Evolutionary conservation across 306 rosid species (phyloP).

Genomic region (Elaeagnus macrophylla): DNA sequence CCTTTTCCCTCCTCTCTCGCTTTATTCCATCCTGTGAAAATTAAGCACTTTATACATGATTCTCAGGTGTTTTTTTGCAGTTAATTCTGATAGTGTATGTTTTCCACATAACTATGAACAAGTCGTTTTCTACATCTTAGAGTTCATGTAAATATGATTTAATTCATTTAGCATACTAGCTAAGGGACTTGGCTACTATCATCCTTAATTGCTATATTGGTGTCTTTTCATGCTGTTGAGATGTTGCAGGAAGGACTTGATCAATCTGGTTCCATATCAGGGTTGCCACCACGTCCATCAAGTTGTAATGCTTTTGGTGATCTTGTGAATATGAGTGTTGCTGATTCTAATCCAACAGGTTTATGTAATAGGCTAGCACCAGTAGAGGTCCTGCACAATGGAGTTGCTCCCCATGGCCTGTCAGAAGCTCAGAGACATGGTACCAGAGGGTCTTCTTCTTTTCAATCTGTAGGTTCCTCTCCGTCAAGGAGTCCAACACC

Average conservation of each 20-base stretch:
- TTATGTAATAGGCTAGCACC: slow-evolving; percentile 39
- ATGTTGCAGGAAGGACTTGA: slow-evolving; percentile 68
- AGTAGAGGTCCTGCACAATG: slow-evolving; percentile 47
- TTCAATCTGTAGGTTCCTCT: slow-evolving; percentile 51
- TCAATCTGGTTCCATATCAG: slow-evolving; percentile 49
- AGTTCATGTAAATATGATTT: slow-evolving; percentile 9
- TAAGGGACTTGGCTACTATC: neutral
- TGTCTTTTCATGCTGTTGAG: slow-evolving; percentile 16
- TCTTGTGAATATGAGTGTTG: slow-evolving; percentile 32
- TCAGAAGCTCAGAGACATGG: slow-evolving; percentile 55
- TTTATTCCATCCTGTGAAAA: no score
- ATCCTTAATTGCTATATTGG: slow-evolving; percentile 13
- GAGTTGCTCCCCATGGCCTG: slow-evolving; percentile 41
- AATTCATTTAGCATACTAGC: slow-evolving; percentile 7
- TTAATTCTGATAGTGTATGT: no score
- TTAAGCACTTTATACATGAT: no score
- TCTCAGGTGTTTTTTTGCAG: no score
- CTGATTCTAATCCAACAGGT: slow-evolving; percentile 31
- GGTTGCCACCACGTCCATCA: slow-evolving; percentile 52
- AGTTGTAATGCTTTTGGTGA: slow-evolving; percentile 64
- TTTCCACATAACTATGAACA: no score
- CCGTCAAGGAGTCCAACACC: slow-evolving; percentile 64
- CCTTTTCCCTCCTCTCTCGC: no score
- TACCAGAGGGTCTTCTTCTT: slow-evolving; percentile 35
- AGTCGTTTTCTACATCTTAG: slow-evolving; percentile 1